These are phyloP conservation scores for Pythium diclinum DNA, from an alignment of 352 stramenopile genomes.

Conservation along the genomic window DNA sequence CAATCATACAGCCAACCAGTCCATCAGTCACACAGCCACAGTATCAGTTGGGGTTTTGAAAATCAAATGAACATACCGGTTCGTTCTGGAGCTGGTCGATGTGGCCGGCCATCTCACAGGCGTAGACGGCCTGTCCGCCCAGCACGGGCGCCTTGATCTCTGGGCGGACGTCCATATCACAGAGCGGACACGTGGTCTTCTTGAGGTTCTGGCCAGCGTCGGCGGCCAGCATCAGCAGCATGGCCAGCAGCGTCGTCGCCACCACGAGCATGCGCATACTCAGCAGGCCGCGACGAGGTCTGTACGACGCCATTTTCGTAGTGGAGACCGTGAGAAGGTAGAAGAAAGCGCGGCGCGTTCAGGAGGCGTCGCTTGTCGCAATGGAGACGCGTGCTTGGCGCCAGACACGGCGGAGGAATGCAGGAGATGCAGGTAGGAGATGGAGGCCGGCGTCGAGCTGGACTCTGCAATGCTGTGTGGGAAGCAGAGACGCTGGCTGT, in stretches of 20 bases:
- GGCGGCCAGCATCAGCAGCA: conserved; percentile 13
- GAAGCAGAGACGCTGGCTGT: conserved; percentile 1
- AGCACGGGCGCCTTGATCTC: conserved; percentile 57
- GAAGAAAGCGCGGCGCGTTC: not conserved
- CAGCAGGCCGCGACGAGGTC: not conserved
- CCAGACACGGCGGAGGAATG: not conserved
- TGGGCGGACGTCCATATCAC: conserved; percentile 62
- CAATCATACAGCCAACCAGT: not conserved
- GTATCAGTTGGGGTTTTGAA: not conserved
- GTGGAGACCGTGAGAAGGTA: not conserved
- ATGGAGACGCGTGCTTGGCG: not conserved
- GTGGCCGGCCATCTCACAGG: conserved; percentile 69
- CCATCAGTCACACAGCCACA: not conserved
- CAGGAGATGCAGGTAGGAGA: not conserved
- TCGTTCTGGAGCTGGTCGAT: conserved; percentile 76
- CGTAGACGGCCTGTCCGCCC: conserved; percentile 68
- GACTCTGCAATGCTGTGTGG: not conserved
- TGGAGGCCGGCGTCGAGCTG: not conserved
- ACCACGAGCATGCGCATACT: conserved; percentile 4
- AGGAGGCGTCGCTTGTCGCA: not conserved
- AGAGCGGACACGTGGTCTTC: conserved; percentile 60
- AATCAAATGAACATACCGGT: conserved; percentile 34
- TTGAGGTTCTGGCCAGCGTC: conserved; percentile 40
- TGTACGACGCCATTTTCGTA: not conserved
- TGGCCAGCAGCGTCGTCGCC: conserved; percentile 15